phyloP scores from a whole-genome alignment of 192 early-diverging fungal genomes.

The Physocladia obscura region DNA sequence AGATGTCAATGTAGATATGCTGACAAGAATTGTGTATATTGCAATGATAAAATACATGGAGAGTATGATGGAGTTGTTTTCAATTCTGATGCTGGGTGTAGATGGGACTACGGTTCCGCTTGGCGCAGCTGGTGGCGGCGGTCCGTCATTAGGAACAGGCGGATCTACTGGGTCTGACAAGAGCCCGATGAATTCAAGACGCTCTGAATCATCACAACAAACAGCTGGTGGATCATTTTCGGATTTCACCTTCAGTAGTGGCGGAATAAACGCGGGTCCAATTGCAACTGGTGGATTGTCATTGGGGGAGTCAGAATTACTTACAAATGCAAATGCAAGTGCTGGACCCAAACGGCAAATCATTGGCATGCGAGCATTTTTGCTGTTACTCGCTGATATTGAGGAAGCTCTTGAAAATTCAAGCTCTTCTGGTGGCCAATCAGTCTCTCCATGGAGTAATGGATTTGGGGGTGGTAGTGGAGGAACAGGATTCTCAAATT shows the following conservation, averaged over 20 bases:
- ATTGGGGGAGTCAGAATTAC: background rate
- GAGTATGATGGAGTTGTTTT: constrained; percentile 67
- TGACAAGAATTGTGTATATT: constrained; percentile 73
- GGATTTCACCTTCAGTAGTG: background rate
- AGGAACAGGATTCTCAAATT: constrained; percentile 4
- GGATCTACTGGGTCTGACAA: background rate
- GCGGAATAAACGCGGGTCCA: background rate
- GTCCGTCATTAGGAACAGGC: background rate
- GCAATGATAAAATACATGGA: constrained; percentile 63
- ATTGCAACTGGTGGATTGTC: background rate
- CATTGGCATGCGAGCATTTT: constrained; percentile 72
- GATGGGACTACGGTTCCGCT: constrained; percentile 35
- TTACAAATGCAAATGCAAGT: background rate
- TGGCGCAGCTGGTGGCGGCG: background rate
- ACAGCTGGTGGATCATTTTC: background rate
- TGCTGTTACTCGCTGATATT: constrained; percentile 71
- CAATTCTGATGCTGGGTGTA: constrained; percentile 63
- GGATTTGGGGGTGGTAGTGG: constrained; percentile 15
- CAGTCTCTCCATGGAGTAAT: constrained; percentile 12
- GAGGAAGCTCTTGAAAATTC: constrained; percentile 49
- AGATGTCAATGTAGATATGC: constrained; percentile 67
- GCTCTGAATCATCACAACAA: background rate
- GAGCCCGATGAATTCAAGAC: background rate
- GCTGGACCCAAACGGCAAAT: constrained; percentile 62
- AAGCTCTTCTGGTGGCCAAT: constrained; percentile 9